Evolutionary conservation across 192 early-diverging fungal genomes (phyloP).

Genomic region (Gigaspora rosea): DNA sequence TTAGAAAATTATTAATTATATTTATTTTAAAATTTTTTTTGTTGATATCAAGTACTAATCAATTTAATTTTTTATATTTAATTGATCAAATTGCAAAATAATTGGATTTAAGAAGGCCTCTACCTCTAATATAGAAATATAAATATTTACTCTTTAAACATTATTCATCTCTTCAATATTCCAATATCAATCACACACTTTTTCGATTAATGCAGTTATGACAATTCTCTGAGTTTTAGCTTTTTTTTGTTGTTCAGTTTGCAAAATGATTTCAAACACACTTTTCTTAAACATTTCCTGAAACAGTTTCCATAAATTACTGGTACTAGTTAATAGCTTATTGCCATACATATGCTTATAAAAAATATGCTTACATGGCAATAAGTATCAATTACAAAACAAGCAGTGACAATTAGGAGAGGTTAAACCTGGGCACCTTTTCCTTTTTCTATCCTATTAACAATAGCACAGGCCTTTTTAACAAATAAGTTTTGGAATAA

Average conservation of each 20-base stretch:
- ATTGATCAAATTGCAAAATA: too few species aligned
- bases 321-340: constrained; percentile 18
- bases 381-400: neutral
- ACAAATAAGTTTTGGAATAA: too few species aligned
- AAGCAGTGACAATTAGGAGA: neutral
- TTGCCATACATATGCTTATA: neutral
- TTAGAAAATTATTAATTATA: too few species aligned
- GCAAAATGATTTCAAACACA: constrained; percentile 9
- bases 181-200: neutral
- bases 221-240: constrained; percentile 3
- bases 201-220: constrained; percentile 22
- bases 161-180: too few species aligned
- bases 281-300: constrained; percentile 28
- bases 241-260: neutral
- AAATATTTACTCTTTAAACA: too few species aligned
- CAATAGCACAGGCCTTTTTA: neutral
- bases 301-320: constrained; percentile 14
- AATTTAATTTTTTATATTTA: too few species aligned
- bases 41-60: too few species aligned
- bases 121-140: too few species aligned
- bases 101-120: too few species aligned
- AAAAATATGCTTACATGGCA: constrained; percentile 17
- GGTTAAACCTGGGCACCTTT: neutral
- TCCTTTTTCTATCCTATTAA: neutral
- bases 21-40: too few species aligned